A percentile compares a stretch with the other conserved stretches of the same genome.
phyloP scores from a whole-genome alignment of 2,329 filamentous ascomycete genomes.

The Pyrenochaeta sp. region DNA sequence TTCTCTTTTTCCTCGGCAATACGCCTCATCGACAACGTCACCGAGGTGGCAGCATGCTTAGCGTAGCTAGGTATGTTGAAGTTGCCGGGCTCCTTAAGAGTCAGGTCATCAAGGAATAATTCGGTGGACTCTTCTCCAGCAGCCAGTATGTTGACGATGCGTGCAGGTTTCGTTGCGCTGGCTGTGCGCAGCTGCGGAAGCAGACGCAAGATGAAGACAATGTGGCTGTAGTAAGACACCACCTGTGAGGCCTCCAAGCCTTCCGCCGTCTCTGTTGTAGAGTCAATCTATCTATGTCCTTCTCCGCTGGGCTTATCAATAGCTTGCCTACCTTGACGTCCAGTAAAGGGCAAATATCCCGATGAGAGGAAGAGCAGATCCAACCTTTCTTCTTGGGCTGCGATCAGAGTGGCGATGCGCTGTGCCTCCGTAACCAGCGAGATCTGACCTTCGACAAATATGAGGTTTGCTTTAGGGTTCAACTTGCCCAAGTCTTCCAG shows the following conservation, averaged over 20 bases:
- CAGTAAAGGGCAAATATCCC: conserved; percentile 54
- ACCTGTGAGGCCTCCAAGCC: conserved; percentile 53
- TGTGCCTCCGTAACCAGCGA: conserved; percentile 55
- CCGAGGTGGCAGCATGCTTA: conserved; percentile 33
- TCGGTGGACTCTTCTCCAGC: conserved; percentile 42
- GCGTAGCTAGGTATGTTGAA: conserved; percentile 41
- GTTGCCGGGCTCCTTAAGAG: conserved; percentile 43
- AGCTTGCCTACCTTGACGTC: conserved; percentile 38
- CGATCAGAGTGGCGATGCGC: conserved; percentile 51
- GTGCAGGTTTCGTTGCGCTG: conserved; percentile 6
- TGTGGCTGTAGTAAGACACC: conserved; percentile 55
- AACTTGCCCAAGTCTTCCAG: conserved; percentile 46
- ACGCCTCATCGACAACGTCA: conserved; percentile 42
- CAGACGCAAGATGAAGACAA: conserved; percentile 52
- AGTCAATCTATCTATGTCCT: too few species aligned
- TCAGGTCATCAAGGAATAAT: conserved; percentile 46
- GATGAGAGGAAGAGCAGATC: conserved; percentile 56
- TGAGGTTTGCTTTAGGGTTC: conserved; percentile 52
- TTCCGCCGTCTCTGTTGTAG: conserved; percentile 37
- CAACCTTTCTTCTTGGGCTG: conserved; percentile 46
- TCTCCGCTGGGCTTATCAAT: too few species aligned
- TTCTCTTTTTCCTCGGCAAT: conserved; percentile 40
- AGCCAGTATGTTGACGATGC: conserved; percentile 46
- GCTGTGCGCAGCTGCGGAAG: conserved; percentile 49
- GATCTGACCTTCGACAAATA: conserved; percentile 55